A percentile compares a stretch with the other conserved stretches of the same genome.
These are phyloP conservation scores for Choanephora cucurbitarum DNA, from an alignment of 371 early-diverging fungal species.

Conservation along the genomic window DNA sequence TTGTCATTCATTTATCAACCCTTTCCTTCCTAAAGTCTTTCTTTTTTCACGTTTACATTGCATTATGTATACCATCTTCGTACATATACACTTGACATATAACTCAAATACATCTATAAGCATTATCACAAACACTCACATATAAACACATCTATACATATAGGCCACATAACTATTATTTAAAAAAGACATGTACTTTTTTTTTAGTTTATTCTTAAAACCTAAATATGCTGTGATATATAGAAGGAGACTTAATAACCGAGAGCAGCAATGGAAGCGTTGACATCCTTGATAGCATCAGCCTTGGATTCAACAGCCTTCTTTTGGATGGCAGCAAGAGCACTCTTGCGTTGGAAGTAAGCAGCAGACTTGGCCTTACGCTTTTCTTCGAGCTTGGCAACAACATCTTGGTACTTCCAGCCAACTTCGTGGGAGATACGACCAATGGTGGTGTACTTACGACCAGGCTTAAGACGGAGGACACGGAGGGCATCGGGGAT, in stretches of 20 bases:
- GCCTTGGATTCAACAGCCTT: conserved; percentile 55
- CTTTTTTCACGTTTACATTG: too few relatives aligned
- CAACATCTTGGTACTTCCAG: conserved; percentile 99
- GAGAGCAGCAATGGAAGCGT: conserved; percentile 50
- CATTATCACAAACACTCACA: too few relatives aligned
- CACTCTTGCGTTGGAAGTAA: conserved; percentile 88
- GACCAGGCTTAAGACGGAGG: conserved; percentile 94
- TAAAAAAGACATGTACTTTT: background rate
- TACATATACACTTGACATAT: too few relatives aligned
- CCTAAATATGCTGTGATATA: too few relatives aligned
- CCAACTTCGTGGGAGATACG: conserved; percentile 97
- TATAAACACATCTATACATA: too few relatives aligned
- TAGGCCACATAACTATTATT: too few relatives aligned
- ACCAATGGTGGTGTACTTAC: conserved; percentile 96
- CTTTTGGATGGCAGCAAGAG: conserved; percentile 47
- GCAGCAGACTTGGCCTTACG: conserved; percentile 93
- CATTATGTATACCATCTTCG: too few relatives aligned
- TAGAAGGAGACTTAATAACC: conserved; percentile 52
- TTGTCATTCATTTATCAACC: background rate
- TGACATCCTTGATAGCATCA: conserved; percentile 50
- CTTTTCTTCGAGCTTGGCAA: conserved; percentile 95
- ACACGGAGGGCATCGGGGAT: conserved; percentile 97
- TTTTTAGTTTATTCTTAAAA: background rate
- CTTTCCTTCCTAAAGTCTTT: too few relatives aligned
- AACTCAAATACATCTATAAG: too few relatives aligned